These are phyloP conservation scores for Cinchona pubescens DNA, from an alignment of 257 asterid species.

Conservation along the genomic window DNA sequence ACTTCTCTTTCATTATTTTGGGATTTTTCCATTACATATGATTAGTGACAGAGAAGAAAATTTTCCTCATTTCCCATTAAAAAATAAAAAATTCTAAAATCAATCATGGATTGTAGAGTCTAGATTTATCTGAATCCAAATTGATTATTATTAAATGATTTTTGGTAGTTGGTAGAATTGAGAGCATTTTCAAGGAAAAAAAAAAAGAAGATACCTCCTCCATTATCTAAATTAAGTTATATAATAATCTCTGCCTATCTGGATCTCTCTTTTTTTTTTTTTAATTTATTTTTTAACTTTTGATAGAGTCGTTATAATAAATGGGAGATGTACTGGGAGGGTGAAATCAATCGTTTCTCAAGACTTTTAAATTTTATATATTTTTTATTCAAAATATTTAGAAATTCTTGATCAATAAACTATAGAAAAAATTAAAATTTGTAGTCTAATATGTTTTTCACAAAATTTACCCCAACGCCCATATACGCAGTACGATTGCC, in stretches of 20 bases:
- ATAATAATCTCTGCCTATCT: conserved; percentile 2
- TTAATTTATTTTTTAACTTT: neutral
- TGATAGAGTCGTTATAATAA: too few species aligned
- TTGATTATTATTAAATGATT: conserved; percentile 28
- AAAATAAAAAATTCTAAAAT: conserved; percentile 2
- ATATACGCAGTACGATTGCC: too few species aligned
- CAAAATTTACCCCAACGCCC: too few species aligned
- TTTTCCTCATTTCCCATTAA: neutral
- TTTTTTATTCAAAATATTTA: too few species aligned
- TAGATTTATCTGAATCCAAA: conserved; percentile 20
- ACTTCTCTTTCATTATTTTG: conserved; percentile 11
- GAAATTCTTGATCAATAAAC: too few species aligned
- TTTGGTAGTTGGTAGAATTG: conserved; percentile 31
- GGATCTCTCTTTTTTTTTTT: too few species aligned
- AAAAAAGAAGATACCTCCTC: conserved; percentile 22
- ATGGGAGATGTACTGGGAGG: too few species aligned
- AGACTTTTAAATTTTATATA: too few species aligned
- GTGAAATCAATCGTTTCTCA: too few species aligned
- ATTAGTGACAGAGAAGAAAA: conserved; percentile 26
- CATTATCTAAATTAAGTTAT: neutral
- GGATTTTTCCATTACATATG: conserved; percentile 14
- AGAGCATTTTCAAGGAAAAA: conserved; percentile 12
- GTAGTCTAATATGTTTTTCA: too few species aligned
- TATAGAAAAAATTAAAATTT: too few species aligned
- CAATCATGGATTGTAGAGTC: conserved; percentile 32